Evolutionary conservation across 2,329 filamentous ascomycete species (phyloP), one percentile per base, ranked within the genome.

Genomic region (Aquanectria penicillioides): DNA sequence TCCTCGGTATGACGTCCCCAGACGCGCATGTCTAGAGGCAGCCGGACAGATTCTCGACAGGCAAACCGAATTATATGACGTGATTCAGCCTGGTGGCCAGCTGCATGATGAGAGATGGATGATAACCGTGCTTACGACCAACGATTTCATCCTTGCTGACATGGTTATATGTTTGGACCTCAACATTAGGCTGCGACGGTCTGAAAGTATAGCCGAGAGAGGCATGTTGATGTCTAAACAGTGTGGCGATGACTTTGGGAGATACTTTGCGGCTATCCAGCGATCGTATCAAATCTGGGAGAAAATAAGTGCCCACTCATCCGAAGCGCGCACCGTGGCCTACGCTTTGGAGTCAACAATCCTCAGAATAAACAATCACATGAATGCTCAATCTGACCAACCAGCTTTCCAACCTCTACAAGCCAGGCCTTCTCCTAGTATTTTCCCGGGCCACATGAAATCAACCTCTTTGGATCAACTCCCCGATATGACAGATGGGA

Each of bases 101-200:
- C 51, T 85, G 3, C 71, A 78, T 51, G 71, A 75, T 5, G 75
- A 81, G 34, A 69, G 75, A 17, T 82, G 80, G 76, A 79, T 83
- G 66, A 55, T 83, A 2, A 76, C 73, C 1, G 77, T 78, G 0
- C 68, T 85, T 13, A 75, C 78, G 0, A 72, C 74, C 36, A 77
- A 81, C n/a, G 81, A 85, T 51, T 84, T 81, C 37, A 72, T 85
- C 2, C 74, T 85, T 1, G 83, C 82, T 0, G 77, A 79, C 7
- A 83, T 83, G 77, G 78, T 85, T 12, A 65, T 85, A 3, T 85
- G 80, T 52, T 64, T 83, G 0, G 69, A 74, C 17, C 48, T 74
- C 0, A 72, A 71, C 0, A 49, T 73, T 3, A 57, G 47, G 15
- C 63, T 72, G 44, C 28, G 22, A 29, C 34, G 15, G 13, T 47